Percentiles rank a stretch among this genome's conserved stretches.
phyloP scores from a whole-genome alignment of 177 flowering plant genomes.

The Vitis hybrid region DNA sequence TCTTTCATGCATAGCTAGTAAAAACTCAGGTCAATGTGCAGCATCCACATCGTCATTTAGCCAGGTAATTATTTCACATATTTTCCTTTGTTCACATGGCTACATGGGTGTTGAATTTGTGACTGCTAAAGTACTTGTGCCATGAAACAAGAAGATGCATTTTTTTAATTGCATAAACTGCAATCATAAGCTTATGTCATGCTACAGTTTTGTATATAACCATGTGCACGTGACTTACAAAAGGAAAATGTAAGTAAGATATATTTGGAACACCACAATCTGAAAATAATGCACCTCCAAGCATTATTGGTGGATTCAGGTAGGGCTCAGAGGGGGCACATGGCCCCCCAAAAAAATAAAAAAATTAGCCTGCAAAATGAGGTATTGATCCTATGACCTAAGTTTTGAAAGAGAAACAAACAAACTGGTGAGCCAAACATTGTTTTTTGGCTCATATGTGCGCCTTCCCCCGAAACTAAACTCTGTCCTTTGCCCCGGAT shows the following conservation, averaged over 20 bases:
- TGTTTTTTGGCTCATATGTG: too few relatives aligned
- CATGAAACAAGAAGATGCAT: neutral
- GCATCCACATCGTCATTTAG: slow-evolving; percentile 32
- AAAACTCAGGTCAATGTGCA: slow-evolving; percentile 38
- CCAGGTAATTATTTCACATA: slow-evolving; percentile 50
- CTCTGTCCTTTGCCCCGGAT: too few relatives aligned
- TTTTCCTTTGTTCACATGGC: neutral
- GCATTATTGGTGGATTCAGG: too few relatives aligned
- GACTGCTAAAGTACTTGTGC: neutral
- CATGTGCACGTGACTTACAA: neutral
- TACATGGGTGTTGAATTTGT: neutral
- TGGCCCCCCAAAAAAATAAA: too few relatives aligned
- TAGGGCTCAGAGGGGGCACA: too few relatives aligned
- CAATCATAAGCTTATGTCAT: neutral
- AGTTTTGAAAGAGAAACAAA: too few relatives aligned
- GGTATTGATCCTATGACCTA: too few relatives aligned
- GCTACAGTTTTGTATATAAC: neutral
- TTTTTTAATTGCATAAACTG: neutral
- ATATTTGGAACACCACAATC: neutral
- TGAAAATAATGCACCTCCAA: neutral
- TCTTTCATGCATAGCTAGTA: slow-evolving; percentile 51
- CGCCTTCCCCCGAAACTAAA: too few relatives aligned
- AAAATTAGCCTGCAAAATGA: too few relatives aligned
- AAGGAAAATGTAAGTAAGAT: neutral
- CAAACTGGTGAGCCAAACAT: too few relatives aligned